phyloP scores from a whole-genome alignment of 2,329 filamentous ascomycete genomes.

The Claviceps pazoutovae region DNA sequence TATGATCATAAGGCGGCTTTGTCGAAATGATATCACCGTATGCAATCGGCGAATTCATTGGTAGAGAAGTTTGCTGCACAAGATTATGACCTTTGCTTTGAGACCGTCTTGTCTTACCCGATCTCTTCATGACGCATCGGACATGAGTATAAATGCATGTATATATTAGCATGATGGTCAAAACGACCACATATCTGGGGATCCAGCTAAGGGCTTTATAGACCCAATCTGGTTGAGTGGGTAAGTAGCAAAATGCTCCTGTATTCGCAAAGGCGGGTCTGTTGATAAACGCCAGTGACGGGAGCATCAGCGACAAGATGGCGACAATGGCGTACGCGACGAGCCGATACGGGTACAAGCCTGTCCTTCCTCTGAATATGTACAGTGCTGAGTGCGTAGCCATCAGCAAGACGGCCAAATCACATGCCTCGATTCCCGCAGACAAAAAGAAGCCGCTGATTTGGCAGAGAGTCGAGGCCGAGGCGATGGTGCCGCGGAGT shows the following conservation, averaged over 20 bases:
- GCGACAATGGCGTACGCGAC: conserved; percentile 44
- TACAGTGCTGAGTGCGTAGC: conserved; percentile 59
- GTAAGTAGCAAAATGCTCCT: conserved; percentile 57
- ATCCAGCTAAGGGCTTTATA: conserved; percentile 56
- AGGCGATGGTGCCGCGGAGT: conserved; percentile 32
- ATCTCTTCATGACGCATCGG: conserved; percentile 26
- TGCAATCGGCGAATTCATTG: conserved; percentile 17
- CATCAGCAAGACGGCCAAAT: conserved; percentile 59
- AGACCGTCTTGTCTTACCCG: conserved; percentile 14
- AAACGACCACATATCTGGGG: conserved; percentile 56
- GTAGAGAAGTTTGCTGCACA: conserved; percentile 7
- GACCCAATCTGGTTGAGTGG: conserved; percentile 54
- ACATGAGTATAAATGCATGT: conserved; percentile 59
- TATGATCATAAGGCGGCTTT: conserved; percentile 9
- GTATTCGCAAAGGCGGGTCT: conserved; percentile 43
- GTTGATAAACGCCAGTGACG: conserved; percentile 50
- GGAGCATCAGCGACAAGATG: conserved; percentile 43
- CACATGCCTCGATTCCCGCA: conserved; percentile 54
- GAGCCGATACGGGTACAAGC: conserved; percentile 53
- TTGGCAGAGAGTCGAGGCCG: conserved; percentile 47
- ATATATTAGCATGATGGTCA: conserved; percentile 50
- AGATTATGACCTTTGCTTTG: neutral
- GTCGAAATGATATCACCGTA: conserved; percentile 21
- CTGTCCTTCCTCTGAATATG: conserved; percentile 50
- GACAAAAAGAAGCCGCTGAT: conserved; percentile 53